Evolutionary conservation across 2,329 filamentous ascomycete species (phyloP), one percentile per base, ranked within the genome.

Genomic region (Colletotrichum simmondsii): DNA sequence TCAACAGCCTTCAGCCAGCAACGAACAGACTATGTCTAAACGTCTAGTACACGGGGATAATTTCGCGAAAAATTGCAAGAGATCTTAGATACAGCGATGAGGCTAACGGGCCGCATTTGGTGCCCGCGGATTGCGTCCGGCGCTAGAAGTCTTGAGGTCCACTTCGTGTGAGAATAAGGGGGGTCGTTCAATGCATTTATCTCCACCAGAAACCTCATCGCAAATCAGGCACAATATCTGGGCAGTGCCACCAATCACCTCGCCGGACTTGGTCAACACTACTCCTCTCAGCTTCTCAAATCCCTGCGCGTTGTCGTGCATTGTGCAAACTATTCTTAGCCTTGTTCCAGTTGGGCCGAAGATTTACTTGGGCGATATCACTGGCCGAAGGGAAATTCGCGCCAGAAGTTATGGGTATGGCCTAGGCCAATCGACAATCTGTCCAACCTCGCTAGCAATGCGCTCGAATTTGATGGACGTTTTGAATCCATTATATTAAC

Each of bases 41-140:
- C 16, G 5, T 42, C 14, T 3, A 1, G 26, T 28, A 5, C 37
- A 49, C 42, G 42, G 19, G 8, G 42, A 11, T 49, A 49, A 22
- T n/a, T 11, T 49, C 42, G 42, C 19, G 19, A 49, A 49, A 42
- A 22, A 22, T 6, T 22, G 19, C 42, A 11, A 49, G 7, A 49
- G 19, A 49, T 49, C 42, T 49, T 49, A n/a, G 42, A n/a, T 49
- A 11, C 12, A n/a, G 30, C 19, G 26, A 12, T 30, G 42, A 52
- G n/a, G 60, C 60, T 62, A 62, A 32, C 42, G 60, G 60, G 60
- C 60, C 60, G 42, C 24, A 19, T 52, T 8, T 62, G 42, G 42
- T n/a, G 42, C 26, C 12, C 26, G 19, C 11, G 42, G 28, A 62
- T 46, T 26, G 12, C 16, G 35, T 5, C 35, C 30, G 30, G 32